These are phyloP conservation scores for Clohesyomyces aquaticus DNA, from an alignment of 495 filamentous ascomycete species.

Conservation along the genomic window DNA sequence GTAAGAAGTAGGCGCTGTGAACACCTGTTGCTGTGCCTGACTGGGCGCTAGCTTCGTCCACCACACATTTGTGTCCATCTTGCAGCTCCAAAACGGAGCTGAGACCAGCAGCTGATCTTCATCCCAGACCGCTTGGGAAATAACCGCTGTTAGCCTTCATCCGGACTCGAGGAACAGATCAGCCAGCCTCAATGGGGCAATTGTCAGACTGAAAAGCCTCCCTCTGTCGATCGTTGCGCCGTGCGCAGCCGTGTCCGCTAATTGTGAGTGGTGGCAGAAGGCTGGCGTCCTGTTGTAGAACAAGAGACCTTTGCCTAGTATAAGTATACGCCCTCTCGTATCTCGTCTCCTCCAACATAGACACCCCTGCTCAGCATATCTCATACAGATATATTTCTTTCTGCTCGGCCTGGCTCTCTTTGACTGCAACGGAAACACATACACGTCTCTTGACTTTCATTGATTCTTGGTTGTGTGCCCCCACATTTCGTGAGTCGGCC, in stretches of 20 bases:
- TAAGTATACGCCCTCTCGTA: not conserved
- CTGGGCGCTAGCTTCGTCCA: slow-evolving; percentile 2
- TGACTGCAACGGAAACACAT: too few species aligned
- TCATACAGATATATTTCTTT: too few species aligned
- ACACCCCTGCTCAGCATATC: not conserved
- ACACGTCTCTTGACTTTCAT: too few species aligned
- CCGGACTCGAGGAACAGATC: slow-evolving; percentile 1
- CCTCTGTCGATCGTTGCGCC: not conserved
- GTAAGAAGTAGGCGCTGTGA: slow-evolving; percentile 14
- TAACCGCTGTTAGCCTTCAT: slow-evolving; percentile 16
- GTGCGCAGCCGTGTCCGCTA: slow-evolving; percentile 3
- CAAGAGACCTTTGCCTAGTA: not conserved
- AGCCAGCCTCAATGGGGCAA: slow-evolving; percentile 2
- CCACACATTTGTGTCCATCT: slow-evolving; percentile 1
- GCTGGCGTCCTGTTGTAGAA: not conserved
- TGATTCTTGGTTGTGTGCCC: too few species aligned
- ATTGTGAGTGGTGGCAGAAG: not conserved
- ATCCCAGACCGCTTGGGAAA: not conserved
- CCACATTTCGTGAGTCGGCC: too few species aligned
- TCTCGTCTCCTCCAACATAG: not conserved
- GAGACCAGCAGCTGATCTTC: slow-evolving; percentile 15
- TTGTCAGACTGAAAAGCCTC: slow-evolving; percentile 1
- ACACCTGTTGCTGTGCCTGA: slow-evolving; percentile 28
- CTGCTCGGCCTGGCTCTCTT: too few species aligned
- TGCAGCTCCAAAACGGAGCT: not conserved